Conservation (phyloP, 2,329 filamentous ascomycete genomes). For the Amphichorda felina region DNA sequence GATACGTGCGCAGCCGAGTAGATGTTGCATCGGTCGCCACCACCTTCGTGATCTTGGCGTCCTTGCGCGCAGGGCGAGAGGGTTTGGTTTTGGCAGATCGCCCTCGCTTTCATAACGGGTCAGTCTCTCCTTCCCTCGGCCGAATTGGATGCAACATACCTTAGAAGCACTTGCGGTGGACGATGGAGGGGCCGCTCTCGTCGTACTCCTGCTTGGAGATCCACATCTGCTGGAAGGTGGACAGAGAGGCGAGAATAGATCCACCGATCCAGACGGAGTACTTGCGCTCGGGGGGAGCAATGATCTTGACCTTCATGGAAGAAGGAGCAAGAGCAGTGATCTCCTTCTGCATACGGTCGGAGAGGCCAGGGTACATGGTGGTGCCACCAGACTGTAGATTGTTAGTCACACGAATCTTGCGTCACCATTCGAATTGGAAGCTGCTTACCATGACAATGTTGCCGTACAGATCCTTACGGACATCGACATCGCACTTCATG, state of each 20-base stretch:
- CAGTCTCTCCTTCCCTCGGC: background rate
- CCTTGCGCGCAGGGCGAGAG: slow-evolving; percentile 20
- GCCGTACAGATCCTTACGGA: slow-evolving; percentile 84
- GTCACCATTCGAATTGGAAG: too few species aligned
- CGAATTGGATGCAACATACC: background rate
- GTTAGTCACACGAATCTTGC: too few species aligned
- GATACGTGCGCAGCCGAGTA: slow-evolving; percentile 33
- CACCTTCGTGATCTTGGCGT: slow-evolving; percentile 31
- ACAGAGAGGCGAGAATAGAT: slow-evolving; percentile 90
- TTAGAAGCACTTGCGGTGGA: slow-evolving; percentile 99
- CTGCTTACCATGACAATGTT: slow-evolving; percentile 99
- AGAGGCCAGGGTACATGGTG: slow-evolving; percentile 93
- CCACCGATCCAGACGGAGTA: slow-evolving; percentile 99
- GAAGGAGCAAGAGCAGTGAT: slow-evolving; percentile 90
- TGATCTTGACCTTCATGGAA: slow-evolving; percentile 99
- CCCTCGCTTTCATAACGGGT: background rate
- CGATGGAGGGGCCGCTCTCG: slow-evolving; percentile 98
- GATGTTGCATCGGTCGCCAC: slow-evolving; percentile 29
- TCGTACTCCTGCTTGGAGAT: slow-evolving; percentile 99
- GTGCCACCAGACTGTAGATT: slow-evolving; percentile 97
- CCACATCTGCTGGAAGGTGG: slow-evolving; percentile 99
- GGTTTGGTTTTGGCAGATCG: slow-evolving; percentile 16
- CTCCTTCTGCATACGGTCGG: slow-evolving; percentile 82
- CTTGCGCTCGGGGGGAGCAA: slow-evolving; percentile 91
- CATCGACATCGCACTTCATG: slow-evolving; percentile 85